Conservation (phyloP, 2,329 filamentous ascomycete species). For the Coniochaeta prunicola region DNA sequence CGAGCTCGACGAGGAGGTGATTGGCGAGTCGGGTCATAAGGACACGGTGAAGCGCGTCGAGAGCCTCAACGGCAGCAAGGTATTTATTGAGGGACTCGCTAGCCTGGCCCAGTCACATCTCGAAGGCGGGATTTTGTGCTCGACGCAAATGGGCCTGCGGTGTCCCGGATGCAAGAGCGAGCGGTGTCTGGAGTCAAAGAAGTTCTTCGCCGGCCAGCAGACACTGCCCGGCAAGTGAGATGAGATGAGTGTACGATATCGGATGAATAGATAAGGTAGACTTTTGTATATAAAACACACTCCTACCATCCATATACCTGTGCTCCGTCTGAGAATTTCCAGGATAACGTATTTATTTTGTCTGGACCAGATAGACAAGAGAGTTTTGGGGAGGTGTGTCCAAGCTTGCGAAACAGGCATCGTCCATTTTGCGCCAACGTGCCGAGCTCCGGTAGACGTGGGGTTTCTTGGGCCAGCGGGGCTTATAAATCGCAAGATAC, state of each 20-base stretch:
- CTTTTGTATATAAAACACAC: not conserved
- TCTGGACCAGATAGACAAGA: not conserved
- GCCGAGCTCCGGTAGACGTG: not conserved
- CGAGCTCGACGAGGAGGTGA: constrained; percentile 91
- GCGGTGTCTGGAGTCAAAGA: constrained; percentile 71
- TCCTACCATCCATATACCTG: not conserved
- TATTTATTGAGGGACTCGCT: constrained; percentile 86
- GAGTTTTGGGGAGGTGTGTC: not conserved
- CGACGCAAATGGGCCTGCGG: constrained; percentile 78
- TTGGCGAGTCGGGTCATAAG: constrained; percentile 71
- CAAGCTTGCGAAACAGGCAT: not conserved
- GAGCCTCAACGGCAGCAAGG: constrained; percentile 81
- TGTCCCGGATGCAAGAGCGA: constrained; percentile 93
- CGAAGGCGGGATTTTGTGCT: constrained; percentile 59
- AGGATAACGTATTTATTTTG: too few relatives aligned
- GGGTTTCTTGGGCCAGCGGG: not conserved
- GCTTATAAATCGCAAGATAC: not conserved
- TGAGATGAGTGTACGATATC: not conserved
- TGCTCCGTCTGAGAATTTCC: not conserved
- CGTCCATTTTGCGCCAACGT: not conserved
- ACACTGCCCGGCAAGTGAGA: constrained; percentile 4
- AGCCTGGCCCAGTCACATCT: constrained; percentile 80
- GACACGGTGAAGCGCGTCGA: constrained; percentile 86
- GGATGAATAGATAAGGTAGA: not conserved
- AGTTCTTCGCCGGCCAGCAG: constrained; percentile 46